Conservation (phyloP, 2,329 filamentous ascomycete species). For the Rhinocladiella similis region DNA sequence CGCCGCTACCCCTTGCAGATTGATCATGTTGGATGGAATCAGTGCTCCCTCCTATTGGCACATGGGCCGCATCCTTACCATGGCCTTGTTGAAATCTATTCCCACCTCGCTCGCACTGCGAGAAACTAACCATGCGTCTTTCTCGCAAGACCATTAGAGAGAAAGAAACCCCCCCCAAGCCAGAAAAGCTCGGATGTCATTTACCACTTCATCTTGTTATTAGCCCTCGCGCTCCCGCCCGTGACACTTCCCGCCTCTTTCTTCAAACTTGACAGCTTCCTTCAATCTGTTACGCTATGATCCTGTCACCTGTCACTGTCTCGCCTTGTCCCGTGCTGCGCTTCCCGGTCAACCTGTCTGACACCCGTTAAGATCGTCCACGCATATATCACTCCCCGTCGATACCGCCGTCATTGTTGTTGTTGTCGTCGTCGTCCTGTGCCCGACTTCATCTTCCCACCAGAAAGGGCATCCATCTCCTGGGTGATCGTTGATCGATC, state of each 20-base stretch:
- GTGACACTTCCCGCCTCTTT: not conserved
- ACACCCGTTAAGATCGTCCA: constrained; percentile 14
- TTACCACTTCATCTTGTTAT: constrained; percentile 6
- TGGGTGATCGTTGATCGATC: not conserved
- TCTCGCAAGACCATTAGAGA: too few species aligned
- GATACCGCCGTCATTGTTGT: not conserved
- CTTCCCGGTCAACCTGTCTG: constrained; percentile 18
- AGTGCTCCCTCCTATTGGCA: constrained; percentile 10
- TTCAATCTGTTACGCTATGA: constrained; percentile 12
- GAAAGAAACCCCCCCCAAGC: too few species aligned
- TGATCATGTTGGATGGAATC: not conserved
- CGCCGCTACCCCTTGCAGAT: not conserved
- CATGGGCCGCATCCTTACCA: constrained; percentile 22
- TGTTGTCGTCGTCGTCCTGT: not conserved
- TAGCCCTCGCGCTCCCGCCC: not conserved
- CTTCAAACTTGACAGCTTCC: constrained; percentile 24
- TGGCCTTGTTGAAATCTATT: constrained; percentile 1
- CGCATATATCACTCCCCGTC: constrained; percentile 11
- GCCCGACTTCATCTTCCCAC: not conserved
- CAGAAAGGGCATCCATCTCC: not conserved
- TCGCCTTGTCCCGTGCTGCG: constrained; percentile 14
- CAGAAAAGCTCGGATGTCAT: constrained; percentile 8
- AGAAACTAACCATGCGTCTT: constrained; percentile 6
- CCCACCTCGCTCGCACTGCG: constrained; percentile 3
- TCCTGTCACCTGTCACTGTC: constrained; percentile 15